A percentile compares a stretch with the other conserved stretches of the same genome.
These are phyloP conservation scores for Macrophomina pseudophaseolina DNA, from an alignment of 2,329 filamentous ascomycete species.

Conservation along the genomic window DNA sequence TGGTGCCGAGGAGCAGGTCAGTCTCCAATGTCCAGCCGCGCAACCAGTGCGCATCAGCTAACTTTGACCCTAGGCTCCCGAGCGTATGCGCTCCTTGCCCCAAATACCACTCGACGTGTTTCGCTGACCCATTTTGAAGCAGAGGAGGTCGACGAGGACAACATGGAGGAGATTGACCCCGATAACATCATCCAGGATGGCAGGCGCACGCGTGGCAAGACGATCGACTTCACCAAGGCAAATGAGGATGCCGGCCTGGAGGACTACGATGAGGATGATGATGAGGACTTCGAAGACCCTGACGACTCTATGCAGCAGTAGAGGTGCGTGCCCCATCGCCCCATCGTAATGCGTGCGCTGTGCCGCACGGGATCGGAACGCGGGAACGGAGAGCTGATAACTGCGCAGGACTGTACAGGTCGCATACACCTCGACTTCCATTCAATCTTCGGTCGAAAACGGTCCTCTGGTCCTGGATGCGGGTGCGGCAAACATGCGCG, in stretches of 20 bases:
- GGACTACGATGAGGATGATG: constrained; percentile 80
- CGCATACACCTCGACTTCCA: constrained; percentile 3
- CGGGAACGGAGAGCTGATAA: constrained; percentile 3
- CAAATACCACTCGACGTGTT: background rate
- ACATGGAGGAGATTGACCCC: constrained; percentile 88
- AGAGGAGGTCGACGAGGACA: constrained; percentile 77
- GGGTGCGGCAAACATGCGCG: constrained; percentile 1
- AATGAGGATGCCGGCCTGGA: constrained; percentile 78
- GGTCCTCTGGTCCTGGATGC: background rate
- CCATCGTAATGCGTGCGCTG: background rate
- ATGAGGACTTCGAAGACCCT: constrained; percentile 68
- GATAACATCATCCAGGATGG: constrained; percentile 82
- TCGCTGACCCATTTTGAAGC: constrained; percentile 39
- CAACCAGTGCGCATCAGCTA: constrained; percentile 13
- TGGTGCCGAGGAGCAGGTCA: constrained; percentile 62
- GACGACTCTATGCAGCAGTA: constrained; percentile 74
- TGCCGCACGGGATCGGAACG: background rate
- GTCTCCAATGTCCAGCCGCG: constrained; percentile 36
- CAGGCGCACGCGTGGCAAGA: constrained; percentile 86
- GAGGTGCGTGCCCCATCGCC: constrained; percentile 17
- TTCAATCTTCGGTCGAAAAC: constrained; percentile 4
- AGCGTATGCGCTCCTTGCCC: constrained; percentile 17
- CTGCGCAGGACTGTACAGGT: background rate
- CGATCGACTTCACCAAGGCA: constrained; percentile 92
- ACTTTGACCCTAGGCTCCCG: constrained; percentile 27